Conservation (phyloP, 2,329 filamentous ascomycete species). For the Xylaria sp. region DNA sequence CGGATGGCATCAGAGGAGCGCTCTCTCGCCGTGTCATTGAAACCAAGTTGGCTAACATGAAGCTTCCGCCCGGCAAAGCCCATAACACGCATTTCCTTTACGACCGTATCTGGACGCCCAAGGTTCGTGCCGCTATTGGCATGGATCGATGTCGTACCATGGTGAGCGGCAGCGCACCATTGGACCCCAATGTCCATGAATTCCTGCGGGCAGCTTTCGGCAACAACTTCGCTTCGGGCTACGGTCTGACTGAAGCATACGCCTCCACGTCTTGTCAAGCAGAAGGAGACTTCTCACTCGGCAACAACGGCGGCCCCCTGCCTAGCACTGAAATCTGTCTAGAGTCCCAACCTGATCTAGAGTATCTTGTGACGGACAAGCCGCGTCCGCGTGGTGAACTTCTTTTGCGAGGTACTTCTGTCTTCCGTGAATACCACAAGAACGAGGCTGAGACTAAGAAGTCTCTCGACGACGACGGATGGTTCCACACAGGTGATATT, state of each 20-base stretch:
- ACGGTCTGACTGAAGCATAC: constrained; percentile 93
- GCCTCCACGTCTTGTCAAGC: constrained; percentile 75
- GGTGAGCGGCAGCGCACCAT: constrained; percentile 87
- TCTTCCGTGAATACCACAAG: constrained; percentile 89
- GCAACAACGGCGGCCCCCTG: constrained; percentile 80
- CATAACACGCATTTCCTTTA: constrained; percentile 79
- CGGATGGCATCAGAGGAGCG: constrained; percentile 78
- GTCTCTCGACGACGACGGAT: constrained; percentile 83
- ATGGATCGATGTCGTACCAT: constrained; percentile 74
- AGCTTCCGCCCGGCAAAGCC: constrained; percentile 72
- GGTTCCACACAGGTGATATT: constrained; percentile 97
- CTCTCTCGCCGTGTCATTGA: constrained; percentile 80
- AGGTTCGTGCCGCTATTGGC: constrained; percentile 82
- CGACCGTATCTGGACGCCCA: constrained; percentile 88
- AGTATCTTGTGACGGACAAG: constrained; percentile 86
- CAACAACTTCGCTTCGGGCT: constrained; percentile 83
- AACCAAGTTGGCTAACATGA: constrained; percentile 80
- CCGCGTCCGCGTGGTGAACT: constrained; percentile 91
- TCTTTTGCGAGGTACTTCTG: constrained; percentile 76
- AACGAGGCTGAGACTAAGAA: constrained; percentile 87
- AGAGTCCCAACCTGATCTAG: constrained; percentile 89
- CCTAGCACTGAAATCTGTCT: constrained; percentile 77
- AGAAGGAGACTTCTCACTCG: constrained; percentile 71
- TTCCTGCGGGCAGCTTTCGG: constrained; percentile 86
- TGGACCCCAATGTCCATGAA: constrained; percentile 85